Evolutionary conservation across 768 basidiomycete genomes (phyloP).

Genomic region (Lactifluus piperatus): DNA sequence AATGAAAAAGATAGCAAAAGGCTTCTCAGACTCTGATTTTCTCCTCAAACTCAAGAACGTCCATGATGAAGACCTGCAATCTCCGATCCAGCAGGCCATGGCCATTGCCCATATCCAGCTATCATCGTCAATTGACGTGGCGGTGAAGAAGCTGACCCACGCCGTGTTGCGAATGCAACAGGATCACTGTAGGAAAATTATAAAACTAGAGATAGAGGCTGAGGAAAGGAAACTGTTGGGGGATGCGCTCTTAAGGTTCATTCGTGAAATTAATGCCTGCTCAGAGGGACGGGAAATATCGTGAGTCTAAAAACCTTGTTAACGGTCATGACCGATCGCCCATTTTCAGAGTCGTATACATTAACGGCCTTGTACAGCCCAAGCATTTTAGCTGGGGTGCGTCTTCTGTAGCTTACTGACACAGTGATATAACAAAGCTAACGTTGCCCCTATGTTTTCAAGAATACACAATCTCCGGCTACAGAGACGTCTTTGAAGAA

Average conservation of each 20-base stretch:
- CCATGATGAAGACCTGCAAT: neutral
- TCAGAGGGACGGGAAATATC: neutral
- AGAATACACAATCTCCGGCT: slow-evolving; percentile 2
- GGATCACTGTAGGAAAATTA: neutral
- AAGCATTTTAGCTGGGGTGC: neutral
- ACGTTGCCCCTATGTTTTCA: neutral
- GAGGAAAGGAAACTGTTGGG: neutral
- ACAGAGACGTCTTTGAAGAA: neutral
- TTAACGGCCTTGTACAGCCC: neutral
- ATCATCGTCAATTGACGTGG: neutral
- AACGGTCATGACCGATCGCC: neutral
- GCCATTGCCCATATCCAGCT: slow-evolving; percentile 4
- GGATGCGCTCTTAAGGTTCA: neutral
- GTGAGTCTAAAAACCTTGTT: neutral
- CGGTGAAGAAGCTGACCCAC: neutral
- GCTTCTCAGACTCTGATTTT: slow-evolving; percentile 2
- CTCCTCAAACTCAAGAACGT: neutral
- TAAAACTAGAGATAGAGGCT: neutral
- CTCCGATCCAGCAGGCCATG: neutral
- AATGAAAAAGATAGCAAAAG: neutral
- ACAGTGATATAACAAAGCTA: neutral
- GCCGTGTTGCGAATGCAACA: slow-evolving; percentile 7
- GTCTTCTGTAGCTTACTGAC: neutral
- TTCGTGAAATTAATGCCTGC: neutral
- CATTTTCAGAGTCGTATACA: neutral